A percentile compares a stretch with the other conserved stretches of the same genome.
Evolutionary conservation across 305 asterid species (phyloP).

Genomic region (Fraxinus floribunda): DNA sequence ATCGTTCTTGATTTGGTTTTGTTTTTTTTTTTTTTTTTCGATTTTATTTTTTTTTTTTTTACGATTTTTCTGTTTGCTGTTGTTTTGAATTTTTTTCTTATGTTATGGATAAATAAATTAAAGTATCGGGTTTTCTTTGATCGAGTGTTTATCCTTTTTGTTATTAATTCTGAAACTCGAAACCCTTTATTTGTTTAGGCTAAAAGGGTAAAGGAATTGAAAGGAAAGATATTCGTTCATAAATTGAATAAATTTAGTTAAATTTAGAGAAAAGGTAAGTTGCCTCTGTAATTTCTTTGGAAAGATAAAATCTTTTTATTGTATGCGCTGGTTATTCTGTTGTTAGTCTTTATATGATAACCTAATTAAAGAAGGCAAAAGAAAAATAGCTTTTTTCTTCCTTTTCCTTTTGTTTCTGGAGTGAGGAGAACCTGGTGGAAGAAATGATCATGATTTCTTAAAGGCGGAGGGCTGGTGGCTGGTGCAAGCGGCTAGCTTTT

Average conservation of each 20-base stretch:
- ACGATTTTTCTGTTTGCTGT: not conserved
- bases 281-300: not conserved
- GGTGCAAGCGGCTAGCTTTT: not conserved
- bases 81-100: not conserved
- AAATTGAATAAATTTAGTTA: slow-evolving; percentile 17
- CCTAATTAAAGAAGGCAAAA: not conserved
- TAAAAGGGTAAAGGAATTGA: not conserved
- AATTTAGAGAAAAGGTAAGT: not conserved
- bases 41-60: no score
- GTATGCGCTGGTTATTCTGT: not conserved
- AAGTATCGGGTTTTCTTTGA: slow-evolving; percentile 9
- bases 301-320: slow-evolving; percentile 9
- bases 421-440: slow-evolving; percentile 1
- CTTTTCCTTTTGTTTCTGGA: slow-evolving; percentile 1
- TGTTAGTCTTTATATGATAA: slow-evolving; percentile 2
- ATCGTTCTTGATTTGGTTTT: not conserved
- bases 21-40: no score
- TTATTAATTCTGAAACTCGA: slow-evolving; percentile 10
- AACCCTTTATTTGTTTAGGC: slow-evolving; percentile 5
- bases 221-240: slow-evolving; percentile 25
- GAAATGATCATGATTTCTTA: slow-evolving; percentile 9
- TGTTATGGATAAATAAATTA: slow-evolving; percentile 13
- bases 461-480: not conserved
- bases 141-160: slow-evolving; percentile 8
- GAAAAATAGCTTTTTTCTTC: not conserved